Base-by-base conservation (phyloP, 306 rosid species). In the Morella rubra region DNA sequence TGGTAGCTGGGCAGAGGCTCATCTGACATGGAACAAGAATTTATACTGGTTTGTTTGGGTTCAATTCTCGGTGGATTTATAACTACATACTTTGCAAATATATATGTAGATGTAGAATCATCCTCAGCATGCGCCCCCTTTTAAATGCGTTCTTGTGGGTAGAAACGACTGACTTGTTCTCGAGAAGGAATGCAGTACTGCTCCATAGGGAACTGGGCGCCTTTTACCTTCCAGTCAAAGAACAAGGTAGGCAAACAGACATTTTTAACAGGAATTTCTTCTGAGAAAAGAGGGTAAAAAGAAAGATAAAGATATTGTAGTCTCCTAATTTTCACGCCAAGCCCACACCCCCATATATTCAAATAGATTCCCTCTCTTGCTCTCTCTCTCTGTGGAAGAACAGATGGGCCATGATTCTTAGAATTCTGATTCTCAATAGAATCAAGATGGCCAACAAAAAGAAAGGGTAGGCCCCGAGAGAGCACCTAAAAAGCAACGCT, bases 401-500 rank as follows among this genome's bases (percentile, higher is more conserved):
- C 66, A 62, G 20, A 64, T 56, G 76, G 79, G 59, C 79, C 70
- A 65, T 41, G 19, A 74, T 44, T 56, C 71, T 71, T 54, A 78
- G 72, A 75, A 68, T 82, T 82, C 50, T 51, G 81, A 74, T 70
- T 74, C 69, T 66, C 32, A 74, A 76, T 80, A 81, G 60, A 81
- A 81, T 79, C 69, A 82, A 80, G 80, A 75, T 76, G 85, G 64
- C 32, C 85, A 85, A 72, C 83, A 79, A 75, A 61, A 84, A 86
- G 83, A 56, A 77, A 49, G 12, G 44, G 87, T 73, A 81, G 87
- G 83, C 75, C 82, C 86, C 49, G 60, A 79, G 41, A 42, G 5
- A 52, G 76, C 77, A 85, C 94, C 87, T 86, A 65, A 87, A 87
- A 90, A 87, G 90, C 82, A 82, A 84, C 85, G 80, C 76, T 86